A percentile compares a stretch with the other conserved stretches of the same genome.
phyloP scores from a whole-genome alignment of 352 stramenopile species.

The Paralagenidium karlingii region DNA sequence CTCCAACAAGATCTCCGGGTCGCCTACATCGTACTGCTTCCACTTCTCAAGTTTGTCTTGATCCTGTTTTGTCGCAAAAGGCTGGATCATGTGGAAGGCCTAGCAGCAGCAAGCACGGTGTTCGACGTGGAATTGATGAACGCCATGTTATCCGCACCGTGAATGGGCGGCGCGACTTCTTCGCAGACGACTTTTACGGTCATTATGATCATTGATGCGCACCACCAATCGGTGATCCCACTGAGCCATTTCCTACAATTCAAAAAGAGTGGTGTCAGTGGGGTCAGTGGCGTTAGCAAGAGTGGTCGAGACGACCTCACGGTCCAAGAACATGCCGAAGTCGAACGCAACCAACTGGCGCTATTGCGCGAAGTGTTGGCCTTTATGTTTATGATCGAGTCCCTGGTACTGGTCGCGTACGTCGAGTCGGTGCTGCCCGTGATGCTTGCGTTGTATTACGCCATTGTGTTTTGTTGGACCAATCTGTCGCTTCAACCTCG shows the following conservation, averaged over 20 bases:
- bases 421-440: constrained; percentile 6
- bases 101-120: constrained; percentile 5
- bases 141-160: constrained; percentile 16
- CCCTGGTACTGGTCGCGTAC: constrained; percentile 4
- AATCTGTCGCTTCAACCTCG: constrained; percentile 8
- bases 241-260: too few relatives aligned
- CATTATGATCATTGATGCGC: too few relatives aligned
- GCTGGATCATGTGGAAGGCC: constrained; percentile 9
- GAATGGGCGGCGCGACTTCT: too few relatives aligned
- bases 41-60: constrained; percentile 7
- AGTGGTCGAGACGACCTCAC: too few relatives aligned
- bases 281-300: too few relatives aligned
- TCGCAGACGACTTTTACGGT: too few relatives aligned
- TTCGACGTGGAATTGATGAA: constrained; percentile 16
- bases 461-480: constrained; percentile 1
- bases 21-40: constrained; percentile 7
- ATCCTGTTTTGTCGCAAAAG: constrained; percentile 9
- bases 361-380: too few relatives aligned
- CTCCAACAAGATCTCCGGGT: too few relatives aligned
- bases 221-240: too few relatives aligned
- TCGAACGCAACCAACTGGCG: too few relatives aligned
- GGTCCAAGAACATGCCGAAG: too few relatives aligned
- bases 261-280: too few relatives aligned
- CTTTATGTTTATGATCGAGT: constrained; percentile 4
- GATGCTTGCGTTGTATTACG: constrained; percentile 3